A percentile compares a stretch with the other conserved stretches of the same genome.
Conservation (phyloP, 805 yeast species). For the Ogataea corticis region DNA sequence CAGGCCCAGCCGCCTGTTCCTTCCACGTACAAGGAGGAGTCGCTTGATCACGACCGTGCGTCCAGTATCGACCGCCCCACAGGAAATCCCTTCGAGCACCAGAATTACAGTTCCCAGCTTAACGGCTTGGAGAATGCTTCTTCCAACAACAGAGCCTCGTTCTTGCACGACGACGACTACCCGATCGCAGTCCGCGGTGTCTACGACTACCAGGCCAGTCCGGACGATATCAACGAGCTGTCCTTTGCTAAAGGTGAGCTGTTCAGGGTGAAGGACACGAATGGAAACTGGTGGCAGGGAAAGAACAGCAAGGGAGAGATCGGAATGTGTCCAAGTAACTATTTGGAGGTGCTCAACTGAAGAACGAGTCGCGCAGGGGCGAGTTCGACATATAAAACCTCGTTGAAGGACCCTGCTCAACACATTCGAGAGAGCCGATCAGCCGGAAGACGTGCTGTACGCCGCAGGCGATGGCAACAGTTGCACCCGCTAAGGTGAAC, state of each 20-base stretch:
- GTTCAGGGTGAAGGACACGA: conserved; percentile 87
- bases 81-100: conserved; percentile 23
- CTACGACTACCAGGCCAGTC: conserved; percentile 84
- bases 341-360: conserved; percentile 67
- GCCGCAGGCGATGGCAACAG: too few relatives aligned
- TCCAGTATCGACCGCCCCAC: conserved; percentile 10
- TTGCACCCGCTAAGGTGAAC: too few relatives aligned
- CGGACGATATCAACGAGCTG: conserved; percentile 89
- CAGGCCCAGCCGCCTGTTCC: conserved; percentile 14
- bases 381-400: too few relatives aligned
- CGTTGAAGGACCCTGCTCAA: neutral
- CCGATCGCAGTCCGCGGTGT: conserved; percentile 86
- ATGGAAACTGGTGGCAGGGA: conserved; percentile 99
- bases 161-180: conserved; percentile 45
- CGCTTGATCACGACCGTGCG: conserved; percentile 6
- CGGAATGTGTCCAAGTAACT: conserved; percentile 95
- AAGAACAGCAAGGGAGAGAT: conserved; percentile 85
- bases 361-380: too few relatives aligned
- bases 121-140: conserved; percentile 40
- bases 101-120: conserved; percentile 35
- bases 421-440: too few relatives aligned
- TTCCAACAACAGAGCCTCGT: conserved; percentile 16
- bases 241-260: conserved; percentile 89
- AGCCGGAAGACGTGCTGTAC: too few relatives aligned
- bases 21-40: conserved; percentile 20